Evolutionary conservation across 78 protist genomes (phyloP), one percentile per base, ranked within the genome.

Genomic region (Dictyostelium brefeldianum): DNA sequence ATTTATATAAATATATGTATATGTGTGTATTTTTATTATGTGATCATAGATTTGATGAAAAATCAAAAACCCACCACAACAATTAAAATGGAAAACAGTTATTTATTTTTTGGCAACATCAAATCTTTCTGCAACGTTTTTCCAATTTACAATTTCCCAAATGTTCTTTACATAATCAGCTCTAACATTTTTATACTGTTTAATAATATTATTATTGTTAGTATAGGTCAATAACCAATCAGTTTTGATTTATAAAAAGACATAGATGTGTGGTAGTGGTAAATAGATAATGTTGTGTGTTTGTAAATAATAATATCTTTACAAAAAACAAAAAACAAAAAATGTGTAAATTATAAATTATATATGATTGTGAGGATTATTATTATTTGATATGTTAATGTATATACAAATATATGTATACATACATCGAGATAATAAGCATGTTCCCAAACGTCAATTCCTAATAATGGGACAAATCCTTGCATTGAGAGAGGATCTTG

Each of bases 371-470:
- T 3, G 4, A 51, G 15, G 4, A 51, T 36, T 36, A 36, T 36
- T 36, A 36, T 3, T 36, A 36, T 3, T 3, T 36, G 43, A 36
- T 36, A 36, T 36, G n/a, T n/a, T n/a, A n/a, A n/a, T n/a, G n/a
- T n/a, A n/a, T n/a, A n/a, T n/a, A n/a, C n/a, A 36, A 36, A 36
- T 36, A 65, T 10, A 65, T 29, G 12, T 20, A 80, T 50, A 69
- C 79, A 41, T 69, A 82, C 90, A 43, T 90, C 95, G 17, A 96
- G 91, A 62, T 97, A 97, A 81, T 97, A 97, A 20, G 98, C 98
- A 64, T 97, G 98, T 92, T 96, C 91, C 98, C 98, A 97, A 43
- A 96, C 97, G 79, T 97, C 98, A 80, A 97, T 83, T 69, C 97
- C 97, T 54, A 97, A 95, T 62, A 97, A 95, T 27, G 98, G 98